Evolutionary conservation across 2,329 filamentous ascomycete species (phyloP).

Genomic region (Fusarium begoniae): DNA sequence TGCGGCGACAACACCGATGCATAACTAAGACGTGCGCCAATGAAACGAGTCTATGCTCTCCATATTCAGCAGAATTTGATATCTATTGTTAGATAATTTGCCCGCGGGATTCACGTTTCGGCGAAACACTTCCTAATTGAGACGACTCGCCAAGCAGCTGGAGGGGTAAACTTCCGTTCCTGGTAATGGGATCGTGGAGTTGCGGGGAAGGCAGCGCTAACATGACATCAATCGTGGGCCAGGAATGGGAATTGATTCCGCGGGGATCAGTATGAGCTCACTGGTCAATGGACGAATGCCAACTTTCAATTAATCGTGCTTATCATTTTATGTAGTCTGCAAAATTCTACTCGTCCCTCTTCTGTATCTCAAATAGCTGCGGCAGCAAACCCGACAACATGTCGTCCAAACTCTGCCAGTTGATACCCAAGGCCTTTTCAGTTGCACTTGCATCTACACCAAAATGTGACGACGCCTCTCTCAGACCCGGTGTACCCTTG

Average conservation of each 20-base stretch:
- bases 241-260: background rate
- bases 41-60: background rate
- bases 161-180: background rate
- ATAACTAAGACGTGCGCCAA: background rate
- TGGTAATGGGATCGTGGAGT: background rate
- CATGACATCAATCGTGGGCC: background rate
- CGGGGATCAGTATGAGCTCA: background rate
- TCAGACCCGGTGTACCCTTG: background rate
- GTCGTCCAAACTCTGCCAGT: background rate
- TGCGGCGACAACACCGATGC: background rate
- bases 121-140: background rate
- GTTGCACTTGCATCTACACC: conserved; percentile 1
- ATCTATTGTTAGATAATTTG: background rate
- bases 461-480: background rate
- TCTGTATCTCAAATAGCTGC: background rate
- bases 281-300: background rate
- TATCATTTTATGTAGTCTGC: background rate
- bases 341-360: background rate
- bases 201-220: no score
- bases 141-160: background rate
- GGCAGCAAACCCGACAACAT: background rate
- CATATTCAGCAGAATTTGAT: background rate
- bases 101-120: background rate
- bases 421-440: background rate
- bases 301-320: no score